Base-by-base conservation (phyloP, 371 early-diverging fungal species). In the Smittium mucronatum region DNA sequence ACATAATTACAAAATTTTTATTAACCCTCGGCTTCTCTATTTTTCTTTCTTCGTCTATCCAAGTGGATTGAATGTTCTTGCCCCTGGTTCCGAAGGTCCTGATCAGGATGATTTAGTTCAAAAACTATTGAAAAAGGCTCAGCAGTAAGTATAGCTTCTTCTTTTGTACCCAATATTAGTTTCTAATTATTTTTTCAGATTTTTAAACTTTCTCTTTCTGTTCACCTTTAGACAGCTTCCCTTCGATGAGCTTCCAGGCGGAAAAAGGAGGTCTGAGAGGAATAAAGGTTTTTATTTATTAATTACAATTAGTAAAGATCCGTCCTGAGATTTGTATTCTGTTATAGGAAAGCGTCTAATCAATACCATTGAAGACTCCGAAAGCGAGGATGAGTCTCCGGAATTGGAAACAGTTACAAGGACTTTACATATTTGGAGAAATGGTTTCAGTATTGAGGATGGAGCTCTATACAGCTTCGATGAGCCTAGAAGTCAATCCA, bases 401-500 rank as follows among this genome's bases (percentile, higher is more conserved):
- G 80, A 84, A n/a, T 85, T 88, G 34, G 79, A 86, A 58, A 82
- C 65, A 5, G 65, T 65, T n/a, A 34, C 36, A 2, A 65, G 65
- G n/a, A 65, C n/a, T 17, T n/a, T 97, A 70, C 95, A 93, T 2
- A 95, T 97, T 72, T 97, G 96, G 95, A 83, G 88, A 64, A 88
- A 96, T 74, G 98, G 98, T 34, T 96, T 97, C 74, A 93, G 89
- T 69, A 84, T 97, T 67, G 97, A 92, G 47, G 95, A 96, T 73
- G 98, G 97, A 0, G 92, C 92, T 0, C 78, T 97, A 59, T 80
- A 87, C 72, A 78, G 82, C 57, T 93, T 91, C 71, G 85, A 88
- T 58, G 93, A 93, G 73, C 96, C 97, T 16, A 87, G 83, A 60
- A 94, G 90, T 78, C 84, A 89, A 73, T 87, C 88, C 70, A 83